These are phyloP conservation scores for Aspergillus latus DNA, from an alignment of 2,329 filamentous ascomycete genomes.

Conservation along the genomic window DNA sequence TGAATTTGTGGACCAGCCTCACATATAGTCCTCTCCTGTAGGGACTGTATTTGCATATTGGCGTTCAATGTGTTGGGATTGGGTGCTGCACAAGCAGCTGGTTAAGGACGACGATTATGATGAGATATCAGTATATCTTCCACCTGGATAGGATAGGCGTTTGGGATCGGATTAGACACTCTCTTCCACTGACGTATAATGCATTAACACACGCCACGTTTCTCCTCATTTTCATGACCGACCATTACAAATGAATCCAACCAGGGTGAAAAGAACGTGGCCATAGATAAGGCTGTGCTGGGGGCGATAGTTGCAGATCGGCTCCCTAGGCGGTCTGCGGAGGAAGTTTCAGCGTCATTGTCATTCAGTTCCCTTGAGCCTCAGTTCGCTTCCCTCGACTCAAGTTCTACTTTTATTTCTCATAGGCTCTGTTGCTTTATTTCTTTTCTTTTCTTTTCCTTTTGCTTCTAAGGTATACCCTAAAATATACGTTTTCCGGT, in stretches of 20 bases:
- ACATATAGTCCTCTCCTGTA: conserved; percentile 6
- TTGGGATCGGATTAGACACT: conserved; percentile 7
- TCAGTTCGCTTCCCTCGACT: neutral
- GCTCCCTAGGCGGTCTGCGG: conserved; percentile 8
- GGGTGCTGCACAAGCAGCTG: neutral
- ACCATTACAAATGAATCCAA: neutral
- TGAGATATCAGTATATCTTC: conserved; percentile 2
- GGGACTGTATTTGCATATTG: conserved; percentile 15
- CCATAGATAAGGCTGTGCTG: neutral
- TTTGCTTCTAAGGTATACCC: neutral
- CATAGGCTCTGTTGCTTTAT: neutral
- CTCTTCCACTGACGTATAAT: neutral
- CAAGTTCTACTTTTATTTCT: neutral
- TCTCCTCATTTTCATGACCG: neutral
- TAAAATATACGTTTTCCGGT: neutral
- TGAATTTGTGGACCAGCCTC: conserved; percentile 4
- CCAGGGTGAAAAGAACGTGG: neutral
- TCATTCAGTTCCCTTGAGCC: conserved; percentile 1
- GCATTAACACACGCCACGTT: neutral
- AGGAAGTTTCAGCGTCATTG: conserved; percentile 8
- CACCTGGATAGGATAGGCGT: conserved; percentile 4
- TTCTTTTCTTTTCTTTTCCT: no score
- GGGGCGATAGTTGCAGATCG: neutral
- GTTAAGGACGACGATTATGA: conserved; percentile 2
- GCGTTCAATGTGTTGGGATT: conserved; percentile 6